Base-by-base conservation (phyloP, 2,329 filamentous ascomycete genomes). In the Talaromyces sp. region DNA sequence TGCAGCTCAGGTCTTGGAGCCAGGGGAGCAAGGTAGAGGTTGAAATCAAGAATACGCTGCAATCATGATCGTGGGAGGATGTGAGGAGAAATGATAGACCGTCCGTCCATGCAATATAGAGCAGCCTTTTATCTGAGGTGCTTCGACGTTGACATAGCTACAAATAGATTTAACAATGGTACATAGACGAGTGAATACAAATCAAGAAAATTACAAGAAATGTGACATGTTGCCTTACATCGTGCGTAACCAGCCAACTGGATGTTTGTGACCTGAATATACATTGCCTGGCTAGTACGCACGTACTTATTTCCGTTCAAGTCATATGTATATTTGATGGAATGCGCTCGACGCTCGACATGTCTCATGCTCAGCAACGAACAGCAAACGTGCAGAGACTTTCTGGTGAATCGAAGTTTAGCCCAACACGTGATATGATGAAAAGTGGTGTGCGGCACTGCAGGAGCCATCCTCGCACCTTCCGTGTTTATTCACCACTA, bases 11-110 rank as follows among this genome's bases (percentile, higher is more conserved):
- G 69, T 80, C 83, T 59, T 78, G 77, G 67, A 63, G 46, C 16
- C 79, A 82, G 65, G 83, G 80, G 58, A 86, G 85, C n/a, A 78
- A 77, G 66, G 83, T 90, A 61, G 85, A 83, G 67, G 76, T 96
- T 66, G 86, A 91, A 78, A 85, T 96, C 68, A 79, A 76, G 63
- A 82, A 91, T 75, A 85, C 85, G 5, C 73, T 76, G 60, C 73
- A 76, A 70, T 75, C 42, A 5, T 61, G 37, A 61, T 37, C 23
- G 16, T 7, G 28, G 44, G 50, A 21, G 18, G 16, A 40, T 56
- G 33, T 16, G 21, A 23, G 54, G 14, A 21, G 18, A 28, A 42
- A 42, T 57, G 23, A 25, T 37, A 25, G 21, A 28, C 54, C 14
- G 35, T 21, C 23, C 16, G 35, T 35, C 23, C 31, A 23, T 54